Percentiles rank a stretch among this genome's conserved stretches.
Conservation (phyloP, 2,329 filamentous ascomycete genomes). For the Waltergamsia citrina region DNA sequence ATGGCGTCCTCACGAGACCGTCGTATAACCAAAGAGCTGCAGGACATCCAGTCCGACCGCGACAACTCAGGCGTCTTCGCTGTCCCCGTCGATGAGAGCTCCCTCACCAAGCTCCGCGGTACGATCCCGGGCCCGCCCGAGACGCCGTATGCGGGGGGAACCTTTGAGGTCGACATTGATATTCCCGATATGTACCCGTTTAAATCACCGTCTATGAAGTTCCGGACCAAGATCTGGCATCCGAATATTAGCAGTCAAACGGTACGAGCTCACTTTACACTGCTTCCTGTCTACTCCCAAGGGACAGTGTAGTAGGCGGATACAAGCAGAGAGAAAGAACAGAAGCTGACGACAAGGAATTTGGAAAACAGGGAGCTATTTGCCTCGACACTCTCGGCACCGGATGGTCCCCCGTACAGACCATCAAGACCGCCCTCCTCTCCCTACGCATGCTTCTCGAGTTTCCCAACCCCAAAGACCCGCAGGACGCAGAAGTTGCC, state of each 20-base stretch:
- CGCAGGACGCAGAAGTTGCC: slow-evolving; percentile 92
- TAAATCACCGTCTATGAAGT: slow-evolving; percentile 82
- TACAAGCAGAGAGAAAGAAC: no score
- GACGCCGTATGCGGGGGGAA: slow-evolving; percentile 85
- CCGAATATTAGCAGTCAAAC: slow-evolving; percentile 94
- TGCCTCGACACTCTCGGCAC: slow-evolving; percentile 86
- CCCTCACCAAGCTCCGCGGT: slow-evolving; percentile 70
- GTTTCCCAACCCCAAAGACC: slow-evolving; percentile 89
- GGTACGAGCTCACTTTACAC: slow-evolving; percentile 40
- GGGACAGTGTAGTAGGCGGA: no score
- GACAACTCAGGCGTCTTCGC: slow-evolving; percentile 68
- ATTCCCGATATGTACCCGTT: slow-evolving; percentile 91
- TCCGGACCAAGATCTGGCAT: slow-evolving; percentile 92
- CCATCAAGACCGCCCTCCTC: slow-evolving; percentile 89
- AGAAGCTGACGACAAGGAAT: no score
- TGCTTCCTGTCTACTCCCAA: background rate
- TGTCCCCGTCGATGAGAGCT: slow-evolving; percentile 52
- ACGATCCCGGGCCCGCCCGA: slow-evolving; percentile 81
- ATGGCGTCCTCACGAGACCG: slow-evolving; percentile 45
- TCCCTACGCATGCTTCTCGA: slow-evolving; percentile 89
- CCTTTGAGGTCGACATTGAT: slow-evolving; percentile 72
- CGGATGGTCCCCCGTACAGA: slow-evolving; percentile 93
- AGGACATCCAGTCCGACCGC: slow-evolving; percentile 63
- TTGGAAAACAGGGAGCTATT: slow-evolving; percentile 89
- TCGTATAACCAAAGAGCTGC: slow-evolving; percentile 66